phyloP scores from a whole-genome alignment of 805 yeast genomes.

The Kregervanrija delftensis region DNA sequence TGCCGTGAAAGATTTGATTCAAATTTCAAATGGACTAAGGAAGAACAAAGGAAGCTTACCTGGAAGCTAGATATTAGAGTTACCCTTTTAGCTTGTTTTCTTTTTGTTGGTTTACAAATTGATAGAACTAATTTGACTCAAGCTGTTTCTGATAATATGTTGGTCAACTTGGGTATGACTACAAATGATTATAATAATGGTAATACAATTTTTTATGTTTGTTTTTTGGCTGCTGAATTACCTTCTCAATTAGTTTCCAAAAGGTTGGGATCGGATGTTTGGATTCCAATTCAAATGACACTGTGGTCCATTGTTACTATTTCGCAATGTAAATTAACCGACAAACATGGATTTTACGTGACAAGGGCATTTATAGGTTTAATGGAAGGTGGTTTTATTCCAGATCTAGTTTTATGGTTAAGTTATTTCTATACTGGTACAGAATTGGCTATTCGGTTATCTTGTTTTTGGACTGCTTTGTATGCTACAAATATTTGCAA shows the following conservation, averaged over 20 bases:
- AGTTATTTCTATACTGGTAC: constrained; percentile 56
- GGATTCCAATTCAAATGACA: constrained; percentile 53
- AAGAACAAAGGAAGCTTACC: constrained; percentile 43
- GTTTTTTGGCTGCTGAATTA: constrained; percentile 51
- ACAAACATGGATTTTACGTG: constrained; percentile 36
- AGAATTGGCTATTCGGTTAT: constrained; percentile 52
- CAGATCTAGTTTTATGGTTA: constrained; percentile 57
- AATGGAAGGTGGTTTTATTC: constrained; percentile 66
- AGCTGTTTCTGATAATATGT: constrained; percentile 47
- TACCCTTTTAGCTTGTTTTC: constrained; percentile 48
- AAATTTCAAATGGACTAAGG: constrained; percentile 43
- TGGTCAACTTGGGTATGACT: constrained; percentile 44
- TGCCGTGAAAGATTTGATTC: constrained; percentile 53
- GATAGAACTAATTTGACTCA: constrained; percentile 53
- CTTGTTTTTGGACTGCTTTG: constrained; percentile 53
- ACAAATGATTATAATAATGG: constrained; percentile 57
- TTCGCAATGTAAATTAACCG: constrained; percentile 39
- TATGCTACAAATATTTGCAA: constrained; percentile 40
- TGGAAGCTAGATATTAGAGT: constrained; percentile 52
- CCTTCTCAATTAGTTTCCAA: constrained; percentile 66
- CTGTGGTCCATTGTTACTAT: constrained; percentile 53
- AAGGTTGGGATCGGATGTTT: constrained; percentile 52
- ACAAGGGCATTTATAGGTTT: constrained; percentile 48
- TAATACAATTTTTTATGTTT: constrained; percentile 43
- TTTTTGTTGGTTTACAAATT: constrained; percentile 53